Evolutionary conservation across 768 basidiomycete species (phyloP).

Genomic region (Lactifluus volemus): DNA sequence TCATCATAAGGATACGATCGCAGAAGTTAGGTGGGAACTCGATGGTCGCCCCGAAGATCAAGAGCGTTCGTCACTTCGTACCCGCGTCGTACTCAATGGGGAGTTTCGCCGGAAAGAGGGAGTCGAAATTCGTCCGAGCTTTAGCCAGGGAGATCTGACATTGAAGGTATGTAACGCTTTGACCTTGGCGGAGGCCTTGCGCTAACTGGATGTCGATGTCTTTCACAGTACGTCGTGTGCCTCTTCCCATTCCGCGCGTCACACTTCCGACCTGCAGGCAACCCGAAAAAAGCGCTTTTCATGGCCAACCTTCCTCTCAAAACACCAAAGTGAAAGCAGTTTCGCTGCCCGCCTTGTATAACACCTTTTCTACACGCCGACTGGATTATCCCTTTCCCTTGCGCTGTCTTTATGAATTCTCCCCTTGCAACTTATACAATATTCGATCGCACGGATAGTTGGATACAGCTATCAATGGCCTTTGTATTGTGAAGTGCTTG

Average conservation of each 20-base stretch:
- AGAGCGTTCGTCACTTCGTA: neutral
- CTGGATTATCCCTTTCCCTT: neutral
- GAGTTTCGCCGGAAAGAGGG: neutral
- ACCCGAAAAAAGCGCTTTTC: neutral
- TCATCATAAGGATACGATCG: neutral
- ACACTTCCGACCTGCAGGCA: neutral
- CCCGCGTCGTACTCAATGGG: slow-evolving; percentile 4
- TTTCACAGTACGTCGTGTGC: neutral
- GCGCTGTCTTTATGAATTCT: too few species aligned
- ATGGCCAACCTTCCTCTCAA: slow-evolving; percentile 6
- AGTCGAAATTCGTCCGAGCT: neutral
- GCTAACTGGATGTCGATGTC: neutral
- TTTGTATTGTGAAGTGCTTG: too few species aligned
- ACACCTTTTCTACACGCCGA: neutral
- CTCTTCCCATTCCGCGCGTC: slow-evolving; percentile 1
- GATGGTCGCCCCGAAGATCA: neutral
- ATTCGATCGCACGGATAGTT: too few species aligned
- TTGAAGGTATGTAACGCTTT: slow-evolving; percentile 5
- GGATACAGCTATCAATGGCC: too few species aligned
- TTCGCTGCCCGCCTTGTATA: neutral
- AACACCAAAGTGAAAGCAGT: neutral
- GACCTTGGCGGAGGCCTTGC: too few species aligned
- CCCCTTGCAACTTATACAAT: too few species aligned
- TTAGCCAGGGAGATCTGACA: neutral
- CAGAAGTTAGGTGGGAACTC: neutral